Evolutionary conservation across 2,329 filamentous ascomycete species (phyloP).

Genomic region (Rosellinia necatrix): DNA sequence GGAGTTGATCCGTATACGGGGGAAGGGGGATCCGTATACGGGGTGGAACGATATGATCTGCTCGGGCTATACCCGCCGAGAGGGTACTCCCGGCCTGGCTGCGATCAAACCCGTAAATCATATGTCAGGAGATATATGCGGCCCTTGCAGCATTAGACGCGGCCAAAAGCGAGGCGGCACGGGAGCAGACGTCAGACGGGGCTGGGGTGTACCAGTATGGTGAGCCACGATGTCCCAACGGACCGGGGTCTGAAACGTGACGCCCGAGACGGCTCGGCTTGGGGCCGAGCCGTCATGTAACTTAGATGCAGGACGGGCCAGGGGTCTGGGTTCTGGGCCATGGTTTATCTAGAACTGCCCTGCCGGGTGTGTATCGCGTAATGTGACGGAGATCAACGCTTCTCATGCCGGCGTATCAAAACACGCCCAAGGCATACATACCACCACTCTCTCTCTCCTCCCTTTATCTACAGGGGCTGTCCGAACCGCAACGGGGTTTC

Average conservation of each 20-base stretch:
- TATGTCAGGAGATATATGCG: conserved; percentile 5
- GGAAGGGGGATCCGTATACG: not conserved
- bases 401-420: conserved; percentile 7
- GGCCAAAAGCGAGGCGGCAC: not conserved
- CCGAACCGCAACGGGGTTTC: not conserved
- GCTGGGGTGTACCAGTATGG: not conserved
- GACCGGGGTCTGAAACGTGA: conserved; percentile 37
- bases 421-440: not conserved
- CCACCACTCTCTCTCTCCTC: not conserved
- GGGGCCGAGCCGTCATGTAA: conserved; percentile 36
- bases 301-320: conserved; percentile 33
- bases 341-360: conserved; percentile 8
- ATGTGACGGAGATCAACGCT: conserved; percentile 13
- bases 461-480: conserved; percentile 5
- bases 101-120: conserved; percentile 6
- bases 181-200: conserved; percentile 6
- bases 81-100: conserved; percentile 5
- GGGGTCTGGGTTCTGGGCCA: conserved; percentile 23
- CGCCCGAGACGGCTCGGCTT: conserved; percentile 34
- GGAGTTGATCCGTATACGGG: conserved; percentile 1
- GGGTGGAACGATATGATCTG: not conserved
- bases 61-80: not conserved
- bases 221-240: conserved; percentile 26
- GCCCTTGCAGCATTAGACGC: not conserved
- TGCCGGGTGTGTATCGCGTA: conserved; percentile 10